These are phyloP conservation scores for Hemerocallis citrina DNA, from an alignment of 106 monocot species.

Conservation along the genomic window DNA sequence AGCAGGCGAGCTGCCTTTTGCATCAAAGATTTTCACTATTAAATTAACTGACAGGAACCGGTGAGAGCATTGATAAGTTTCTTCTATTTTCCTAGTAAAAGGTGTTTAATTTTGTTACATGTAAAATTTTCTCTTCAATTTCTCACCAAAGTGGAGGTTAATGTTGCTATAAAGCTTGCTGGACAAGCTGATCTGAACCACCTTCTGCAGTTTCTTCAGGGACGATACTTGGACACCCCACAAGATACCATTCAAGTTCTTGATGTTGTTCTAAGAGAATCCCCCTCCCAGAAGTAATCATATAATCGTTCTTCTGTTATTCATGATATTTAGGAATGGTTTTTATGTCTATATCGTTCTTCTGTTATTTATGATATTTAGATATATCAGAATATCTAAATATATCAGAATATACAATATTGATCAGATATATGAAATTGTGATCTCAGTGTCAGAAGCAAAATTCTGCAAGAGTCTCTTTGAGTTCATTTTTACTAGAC, in stretches of 20 bases:
- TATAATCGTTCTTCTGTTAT: too few relatives aligned
- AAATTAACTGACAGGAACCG: conserved; percentile 12
- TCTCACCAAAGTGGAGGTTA: neutral
- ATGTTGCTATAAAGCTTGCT: conserved; percentile 28
- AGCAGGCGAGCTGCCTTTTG: conserved; percentile 48
- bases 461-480: too few relatives aligned
- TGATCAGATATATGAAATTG: too few relatives aligned
- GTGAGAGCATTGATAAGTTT: neutral
- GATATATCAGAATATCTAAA: too few relatives aligned
- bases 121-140: neutral
- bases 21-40: conserved; percentile 27
- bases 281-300: conserved; percentile 23
- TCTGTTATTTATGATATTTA: too few relatives aligned
- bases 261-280: conserved; percentile 48
- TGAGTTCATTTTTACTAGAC: too few relatives aligned
- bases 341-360: too few relatives aligned
- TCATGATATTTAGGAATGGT: too few relatives aligned
- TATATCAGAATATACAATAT: too few relatives aligned
- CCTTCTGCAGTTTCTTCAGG: conserved; percentile 28
- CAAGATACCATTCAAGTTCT: conserved; percentile 49
- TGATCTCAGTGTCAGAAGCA: too few relatives aligned
- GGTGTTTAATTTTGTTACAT: neutral
- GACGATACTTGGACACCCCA: conserved; percentile 30
- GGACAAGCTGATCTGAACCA: conserved; percentile 28
- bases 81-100: neutral